Base-by-base conservation (phyloP, 805 yeast species). In the Pichia paraexigua region DNA sequence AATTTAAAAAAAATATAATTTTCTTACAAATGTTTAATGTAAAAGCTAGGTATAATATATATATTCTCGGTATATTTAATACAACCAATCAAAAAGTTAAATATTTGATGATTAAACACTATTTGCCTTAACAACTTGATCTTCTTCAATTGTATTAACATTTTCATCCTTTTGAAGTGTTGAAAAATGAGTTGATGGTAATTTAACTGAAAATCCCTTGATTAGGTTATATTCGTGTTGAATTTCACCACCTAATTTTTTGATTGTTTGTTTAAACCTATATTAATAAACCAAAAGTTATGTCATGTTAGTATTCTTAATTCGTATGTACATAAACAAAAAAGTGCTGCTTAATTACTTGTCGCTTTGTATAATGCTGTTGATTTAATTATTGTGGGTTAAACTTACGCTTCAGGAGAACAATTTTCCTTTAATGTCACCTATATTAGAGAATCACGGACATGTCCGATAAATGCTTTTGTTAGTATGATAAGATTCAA, bases 61-160 rank as follows among this genome's bases (percentile, higher is more conserved):
- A n/a, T 9, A 30, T 13, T 13, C 17, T 13, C 4, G 12, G n/a
- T 30, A 12, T 10, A 30, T n/a, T n/a, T 30, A 30, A 30, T 15
- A 3, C 17, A 30, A 30, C n/a, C n/a, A 30, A 30, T 30, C 10
- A 43, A 22, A 41, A 37, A 39, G n/a, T 28, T 5, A 46, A 25
- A 6, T 28, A 43, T 15, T n/a, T 22, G 3, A 21, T 5, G 18
- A 17, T 40, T 43, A 51, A 42, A 52, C 56, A 37, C 45, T 42
- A 39, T 48, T 71, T 56, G 74, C 77, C 58, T 74, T 72, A 42
- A 84, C 88, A 61, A 79, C 85, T 61, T 76, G 70, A 63, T 85
- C 91, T 63, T 80, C 88, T 65, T 85, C 91, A 56, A 83, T 71
- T 41, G 74, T 67, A 46, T 78, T 76, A 57, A 85, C 82, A 46